Percentiles rank a stretch among this genome's conserved stretches.
Conservation (phyloP, 805 yeast species). For the Saturnispora sekii region DNA sequence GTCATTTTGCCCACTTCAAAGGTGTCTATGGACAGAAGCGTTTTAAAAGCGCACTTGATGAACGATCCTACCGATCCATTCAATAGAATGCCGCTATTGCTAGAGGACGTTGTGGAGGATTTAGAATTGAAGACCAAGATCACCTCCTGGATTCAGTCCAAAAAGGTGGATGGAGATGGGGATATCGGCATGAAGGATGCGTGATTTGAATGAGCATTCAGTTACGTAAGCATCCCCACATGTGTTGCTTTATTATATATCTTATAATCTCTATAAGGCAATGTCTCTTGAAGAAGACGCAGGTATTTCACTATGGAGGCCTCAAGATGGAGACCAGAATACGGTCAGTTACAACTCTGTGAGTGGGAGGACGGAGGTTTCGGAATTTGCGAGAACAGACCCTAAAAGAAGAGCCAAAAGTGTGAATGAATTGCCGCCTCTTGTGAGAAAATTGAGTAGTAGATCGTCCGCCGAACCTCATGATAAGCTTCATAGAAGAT, state of each 20-base stretch:
- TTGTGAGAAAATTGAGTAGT: neutral
- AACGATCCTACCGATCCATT: conserved; percentile 97
- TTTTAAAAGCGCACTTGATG: conserved; percentile 85
- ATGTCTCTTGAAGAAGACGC: too few relatives aligned
- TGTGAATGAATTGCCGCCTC: neutral
- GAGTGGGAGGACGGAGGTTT: too few relatives aligned
- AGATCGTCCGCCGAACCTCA: neutral
- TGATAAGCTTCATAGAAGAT: conserved; percentile 13
- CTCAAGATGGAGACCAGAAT: too few relatives aligned
- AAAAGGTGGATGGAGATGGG: conserved; percentile 18
- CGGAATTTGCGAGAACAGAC: too few relatives aligned
- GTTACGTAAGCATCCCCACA: too few relatives aligned
- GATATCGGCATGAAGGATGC: conserved; percentile 17
- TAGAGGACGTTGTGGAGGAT: conserved; percentile 83
- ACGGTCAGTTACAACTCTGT: too few relatives aligned
- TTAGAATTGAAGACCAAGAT: conserved; percentile 56
- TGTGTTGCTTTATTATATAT: too few relatives aligned
- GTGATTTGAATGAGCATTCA: neutral
- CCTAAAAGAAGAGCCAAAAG: neutral
- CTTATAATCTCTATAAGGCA: too few relatives aligned
- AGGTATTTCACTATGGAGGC: too few relatives aligned
- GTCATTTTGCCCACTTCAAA: conserved; percentile 86
- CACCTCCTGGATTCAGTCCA: conserved; percentile 39
- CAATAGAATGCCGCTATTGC: conserved; percentile 80
- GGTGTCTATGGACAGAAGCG: conserved; percentile 77